phyloP scores from a whole-genome alignment of 352 stramenopile species.

The Phytopythium sindhum region DNA sequence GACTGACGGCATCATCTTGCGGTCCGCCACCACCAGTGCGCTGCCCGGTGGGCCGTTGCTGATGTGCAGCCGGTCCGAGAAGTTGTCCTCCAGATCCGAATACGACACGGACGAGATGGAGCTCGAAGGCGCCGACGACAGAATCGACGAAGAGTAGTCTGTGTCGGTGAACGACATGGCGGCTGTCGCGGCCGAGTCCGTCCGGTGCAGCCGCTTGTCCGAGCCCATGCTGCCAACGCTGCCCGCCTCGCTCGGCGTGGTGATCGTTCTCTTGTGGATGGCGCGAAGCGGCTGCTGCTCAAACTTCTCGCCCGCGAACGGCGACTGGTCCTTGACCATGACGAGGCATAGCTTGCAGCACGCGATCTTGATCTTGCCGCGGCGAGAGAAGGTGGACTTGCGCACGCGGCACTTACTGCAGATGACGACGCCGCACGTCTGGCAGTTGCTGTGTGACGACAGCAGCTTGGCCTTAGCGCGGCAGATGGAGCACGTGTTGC shows the following conservation, averaged over 20 bases:
- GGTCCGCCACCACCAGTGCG: slow-evolving; percentile 16
- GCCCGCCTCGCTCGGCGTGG: slow-evolving; percentile 8
- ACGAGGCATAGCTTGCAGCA: slow-evolving; percentile 75
- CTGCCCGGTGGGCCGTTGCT: slow-evolving; percentile 15
- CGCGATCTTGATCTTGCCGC: slow-evolving; percentile 59
- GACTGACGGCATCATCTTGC: slow-evolving; percentile 44
- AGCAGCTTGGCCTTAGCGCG: slow-evolving; percentile 49
- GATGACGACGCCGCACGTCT: slow-evolving; percentile 67
- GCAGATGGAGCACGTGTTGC: slow-evolving; percentile 61
- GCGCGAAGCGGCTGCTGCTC: slow-evolving; percentile 27
- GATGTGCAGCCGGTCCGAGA: slow-evolving; percentile 18
- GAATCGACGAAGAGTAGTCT: slow-evolving; percentile 52
- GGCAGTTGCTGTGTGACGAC: slow-evolving; percentile 49
- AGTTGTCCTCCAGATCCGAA: slow-evolving; percentile 51
- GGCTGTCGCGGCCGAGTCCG: slow-evolving; percentile 18
- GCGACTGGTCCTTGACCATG: slow-evolving; percentile 63
- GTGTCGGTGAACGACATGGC: slow-evolving; percentile 43
- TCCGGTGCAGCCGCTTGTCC: slow-evolving; percentile 27
- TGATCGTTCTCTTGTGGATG: slow-evolving; percentile 20
- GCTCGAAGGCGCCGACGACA: slow-evolving; percentile 48
- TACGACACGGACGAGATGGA: slow-evolving; percentile 42
- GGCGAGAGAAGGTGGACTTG: slow-evolving; percentile 48
- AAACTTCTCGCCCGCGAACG: slow-evolving; percentile 53
- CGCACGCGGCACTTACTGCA: slow-evolving; percentile 74
- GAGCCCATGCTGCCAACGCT: slow-evolving; percentile 2